Evolutionary conservation across 352 stramenopile genomes (phyloP).

Genomic region (Globisporangium sylvaticum): DNA sequence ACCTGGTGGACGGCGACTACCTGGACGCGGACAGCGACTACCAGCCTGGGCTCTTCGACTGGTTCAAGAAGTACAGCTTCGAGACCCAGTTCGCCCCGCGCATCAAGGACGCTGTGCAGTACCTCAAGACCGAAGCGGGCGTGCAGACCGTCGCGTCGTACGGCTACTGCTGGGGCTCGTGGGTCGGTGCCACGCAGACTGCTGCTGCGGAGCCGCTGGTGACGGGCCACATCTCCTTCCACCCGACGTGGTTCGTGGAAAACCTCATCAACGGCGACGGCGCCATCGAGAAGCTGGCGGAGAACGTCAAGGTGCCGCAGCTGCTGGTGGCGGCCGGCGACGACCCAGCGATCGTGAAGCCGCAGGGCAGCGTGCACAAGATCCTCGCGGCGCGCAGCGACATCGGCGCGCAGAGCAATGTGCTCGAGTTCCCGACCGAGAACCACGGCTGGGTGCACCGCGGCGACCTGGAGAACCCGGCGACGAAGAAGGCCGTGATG

Average conservation of each 20-base stretch:
- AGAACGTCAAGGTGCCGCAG: slow-evolving; percentile 70
- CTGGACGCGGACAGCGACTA: slow-evolving; percentile 25
- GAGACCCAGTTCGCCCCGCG: slow-evolving; percentile 37
- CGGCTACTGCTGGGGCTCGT: slow-evolving; percentile 83
- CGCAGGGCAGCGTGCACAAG: slow-evolving; percentile 65
- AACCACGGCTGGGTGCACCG: slow-evolving; percentile 85
- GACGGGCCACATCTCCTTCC: slow-evolving; percentile 72
- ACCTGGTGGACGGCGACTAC: slow-evolving; percentile 68
- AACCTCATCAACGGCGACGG: slow-evolving; percentile 71
- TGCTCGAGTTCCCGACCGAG: slow-evolving; percentile 64
- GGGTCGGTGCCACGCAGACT: slow-evolving; percentile 57
- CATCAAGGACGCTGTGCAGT: slow-evolving; percentile 71
- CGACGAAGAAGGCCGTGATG: slow-evolving; percentile 58
- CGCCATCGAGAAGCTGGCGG: slow-evolving; percentile 63
- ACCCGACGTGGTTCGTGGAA: slow-evolving; percentile 75
- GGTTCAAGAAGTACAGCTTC: slow-evolving; percentile 72
- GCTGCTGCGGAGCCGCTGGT: slow-evolving; percentile 41
- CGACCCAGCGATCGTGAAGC: slow-evolving; percentile 66
- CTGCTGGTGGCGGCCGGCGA: slow-evolving; percentile 65
- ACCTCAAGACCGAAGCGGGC: slow-evolving; percentile 59
- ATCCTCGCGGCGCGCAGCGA: slow-evolving; percentile 54
- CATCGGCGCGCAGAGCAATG: slow-evolving; percentile 49
- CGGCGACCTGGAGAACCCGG: slow-evolving; percentile 65
- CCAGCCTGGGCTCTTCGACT: slow-evolving; percentile 34
- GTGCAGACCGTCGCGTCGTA: slow-evolving; percentile 67